A percentile compares a stretch with the other conserved stretches of the same genome.
phyloP scores from a whole-genome alignment of 2,329 filamentous ascomycete species.

The Ilyonectria destructans region DNA sequence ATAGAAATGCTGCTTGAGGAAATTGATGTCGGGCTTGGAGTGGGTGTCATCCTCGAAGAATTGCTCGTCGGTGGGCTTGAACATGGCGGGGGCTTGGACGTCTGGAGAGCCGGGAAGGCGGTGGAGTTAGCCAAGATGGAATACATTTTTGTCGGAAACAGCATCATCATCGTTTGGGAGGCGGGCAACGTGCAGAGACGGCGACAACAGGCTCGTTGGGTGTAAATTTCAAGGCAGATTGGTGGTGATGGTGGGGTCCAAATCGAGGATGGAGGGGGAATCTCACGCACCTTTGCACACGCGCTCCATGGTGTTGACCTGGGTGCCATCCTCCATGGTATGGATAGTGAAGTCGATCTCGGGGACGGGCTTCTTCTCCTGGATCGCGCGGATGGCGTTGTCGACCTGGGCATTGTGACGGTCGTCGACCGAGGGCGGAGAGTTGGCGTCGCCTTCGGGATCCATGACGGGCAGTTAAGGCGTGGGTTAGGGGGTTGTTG shows the following conservation, averaged over 20 bases:
- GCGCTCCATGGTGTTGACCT: slow-evolving; percentile 95
- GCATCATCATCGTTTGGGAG: neutral
- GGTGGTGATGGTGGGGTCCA: slow-evolving; percentile 44
- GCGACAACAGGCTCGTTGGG: slow-evolving; percentile 8
- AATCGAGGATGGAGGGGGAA: slow-evolving; percentile 35
- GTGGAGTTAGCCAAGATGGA: slow-evolving; percentile 39
- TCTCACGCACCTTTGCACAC: slow-evolving; percentile 92
- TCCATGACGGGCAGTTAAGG: slow-evolving; percentile 63
- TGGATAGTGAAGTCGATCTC: slow-evolving; percentile 99
- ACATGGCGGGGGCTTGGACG: slow-evolving; percentile 96
- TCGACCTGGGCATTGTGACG: slow-evolving; percentile 79
- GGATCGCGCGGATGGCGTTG: slow-evolving; percentile 92
- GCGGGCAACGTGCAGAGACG: neutral
- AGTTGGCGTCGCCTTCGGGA: slow-evolving; percentile 59
- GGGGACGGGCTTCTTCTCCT: slow-evolving; percentile 94
- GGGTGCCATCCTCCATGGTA: slow-evolving; percentile 96
- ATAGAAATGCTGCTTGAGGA: slow-evolving; percentile 98
- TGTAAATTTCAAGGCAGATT: slow-evolving; percentile 27
- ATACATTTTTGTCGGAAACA: slow-evolving; percentile 12
- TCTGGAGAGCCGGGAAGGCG: slow-evolving; percentile 69
- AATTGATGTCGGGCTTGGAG: slow-evolving; percentile 91
- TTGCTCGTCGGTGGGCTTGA: slow-evolving; percentile 92
- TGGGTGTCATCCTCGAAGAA: slow-evolving; percentile 92
- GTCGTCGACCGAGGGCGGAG: slow-evolving; percentile 57
- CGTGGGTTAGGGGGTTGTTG: slow-evolving; percentile 27